Percentiles rank a stretch among this genome's conserved stretches.
phyloP scores from a whole-genome alignment of 768 basidiomycete species.

The Phylloporus rhodoxanthus region DNA sequence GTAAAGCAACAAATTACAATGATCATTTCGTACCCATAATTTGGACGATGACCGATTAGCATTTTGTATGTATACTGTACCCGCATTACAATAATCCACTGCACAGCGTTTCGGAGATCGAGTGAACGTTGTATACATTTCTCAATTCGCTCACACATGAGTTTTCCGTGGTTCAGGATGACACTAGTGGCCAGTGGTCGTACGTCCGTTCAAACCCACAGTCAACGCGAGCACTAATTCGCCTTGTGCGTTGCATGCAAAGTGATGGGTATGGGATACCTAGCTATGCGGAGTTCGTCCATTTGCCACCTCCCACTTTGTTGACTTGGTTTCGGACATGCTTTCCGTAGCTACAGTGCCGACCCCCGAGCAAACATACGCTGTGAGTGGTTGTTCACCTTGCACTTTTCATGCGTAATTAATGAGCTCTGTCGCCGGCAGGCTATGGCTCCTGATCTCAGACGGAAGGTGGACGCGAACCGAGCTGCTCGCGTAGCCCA shows the following conservation, averaged over 20 bases:
- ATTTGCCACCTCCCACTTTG: conserved; percentile 3
- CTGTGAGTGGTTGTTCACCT: conserved; percentile 18
- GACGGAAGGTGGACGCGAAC: conserved; percentile 56
- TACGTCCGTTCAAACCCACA: conserved; percentile 31
- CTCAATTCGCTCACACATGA: conserved; percentile 28
- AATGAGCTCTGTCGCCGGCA: conserved; percentile 19
- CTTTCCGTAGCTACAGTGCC: conserved; percentile 29
- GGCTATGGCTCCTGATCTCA: conserved; percentile 62
- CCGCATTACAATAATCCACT: conserved; percentile 10
- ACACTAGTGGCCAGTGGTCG: conserved; percentile 41
- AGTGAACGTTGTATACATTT: neutral
- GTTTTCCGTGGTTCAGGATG: conserved; percentile 56
- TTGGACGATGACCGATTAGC: conserved; percentile 4
- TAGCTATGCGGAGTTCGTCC: conserved; percentile 52
- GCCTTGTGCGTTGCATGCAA: conserved; percentile 1
- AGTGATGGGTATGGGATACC: conserved; percentile 56
- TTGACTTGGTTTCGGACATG: neutral
- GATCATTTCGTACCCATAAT: conserved; percentile 6
- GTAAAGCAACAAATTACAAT: conserved; percentile 9
- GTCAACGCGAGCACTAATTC: conserved; percentile 6
- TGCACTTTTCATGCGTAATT: neutral
- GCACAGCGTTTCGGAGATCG: conserved; percentile 9
- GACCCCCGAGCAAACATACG: conserved; percentile 33
- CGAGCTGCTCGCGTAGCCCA: conserved; percentile 46
- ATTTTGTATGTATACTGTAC: conserved; percentile 7